A percentile compares a stretch with the other conserved stretches of the same genome.
These are phyloP conservation scores for Fonsecaea nubica DNA, from an alignment of 2,329 filamentous ascomycete species.

Conservation along the genomic window DNA sequence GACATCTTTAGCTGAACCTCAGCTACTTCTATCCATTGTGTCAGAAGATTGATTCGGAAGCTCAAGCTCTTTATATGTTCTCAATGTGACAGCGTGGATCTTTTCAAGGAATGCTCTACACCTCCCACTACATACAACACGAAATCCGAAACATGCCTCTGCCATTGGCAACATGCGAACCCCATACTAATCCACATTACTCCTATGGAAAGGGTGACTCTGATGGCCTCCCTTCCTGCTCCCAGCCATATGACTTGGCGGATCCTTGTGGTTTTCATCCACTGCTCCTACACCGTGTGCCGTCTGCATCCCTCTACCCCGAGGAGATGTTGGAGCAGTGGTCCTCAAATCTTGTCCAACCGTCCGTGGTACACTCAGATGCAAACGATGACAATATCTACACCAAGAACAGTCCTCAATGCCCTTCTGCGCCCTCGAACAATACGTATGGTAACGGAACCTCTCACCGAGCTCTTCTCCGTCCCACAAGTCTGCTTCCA, in stretches of 20 bases:
- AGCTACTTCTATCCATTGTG: neutral
- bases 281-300: conserved; percentile 27
- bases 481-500: conserved; percentile 25
- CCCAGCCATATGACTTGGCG: conserved; percentile 13
- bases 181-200: conserved; percentile 9
- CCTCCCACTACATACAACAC: conserved; percentile 14
- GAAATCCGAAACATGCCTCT: conserved; percentile 24
- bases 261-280: conserved; percentile 15
- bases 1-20: neutral
- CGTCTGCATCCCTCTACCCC: conserved; percentile 25
- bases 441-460: conserved; percentile 22
- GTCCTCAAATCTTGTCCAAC: conserved; percentile 5
- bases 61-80: conserved; percentile 3
- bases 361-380: neutral
- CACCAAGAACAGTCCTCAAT: neutral
- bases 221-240: conserved; percentile 4
- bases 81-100: conserved; percentile 8
- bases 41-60: neutral
- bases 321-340: conserved; percentile 31
- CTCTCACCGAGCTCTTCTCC: conserved; percentile 14
- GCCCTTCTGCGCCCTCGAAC: conserved; percentile 20
- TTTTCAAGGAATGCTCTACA: conserved; percentile 16
- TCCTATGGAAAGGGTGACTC: neutral
- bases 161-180: conserved; percentile 4
- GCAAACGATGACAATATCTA: neutral